Percentiles rank a stretch among this genome's conserved stretches.
Conservation (phyloP, 768 basidiomycete species). For the Megacollybia marginata region DNA sequence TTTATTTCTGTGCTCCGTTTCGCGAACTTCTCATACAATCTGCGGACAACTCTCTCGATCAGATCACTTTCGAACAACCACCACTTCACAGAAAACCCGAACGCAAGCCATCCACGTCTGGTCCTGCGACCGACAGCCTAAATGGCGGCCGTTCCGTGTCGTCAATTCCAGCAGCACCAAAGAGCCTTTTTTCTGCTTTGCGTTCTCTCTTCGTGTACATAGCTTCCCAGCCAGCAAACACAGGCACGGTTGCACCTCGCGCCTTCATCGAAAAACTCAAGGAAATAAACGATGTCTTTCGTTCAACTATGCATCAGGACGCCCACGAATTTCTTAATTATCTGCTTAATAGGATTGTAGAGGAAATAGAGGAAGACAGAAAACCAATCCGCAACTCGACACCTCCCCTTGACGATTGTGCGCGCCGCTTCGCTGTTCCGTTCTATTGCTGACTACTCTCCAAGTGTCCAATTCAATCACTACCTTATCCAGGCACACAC, state of each 20-base stretch:
- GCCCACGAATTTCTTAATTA: slow-evolving; percentile 98
- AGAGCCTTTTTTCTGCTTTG: slow-evolving; percentile 85
- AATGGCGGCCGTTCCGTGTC: slow-evolving; percentile 10
- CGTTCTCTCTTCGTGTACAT: slow-evolving; percentile 87
- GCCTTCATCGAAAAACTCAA: slow-evolving; percentile 93
- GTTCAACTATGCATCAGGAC: slow-evolving; percentile 92
- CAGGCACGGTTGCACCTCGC: slow-evolving; percentile 83
- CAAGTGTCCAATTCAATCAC: slow-evolving; percentile 56
- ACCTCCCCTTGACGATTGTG: slow-evolving; percentile 55
- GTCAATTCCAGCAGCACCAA: slow-evolving; percentile 40
- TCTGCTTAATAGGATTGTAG: slow-evolving; percentile 85
- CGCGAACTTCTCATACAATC: slow-evolving; percentile 81
- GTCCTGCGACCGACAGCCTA: slow-evolving; percentile 15
- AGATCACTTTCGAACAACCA: slow-evolving; percentile 18
- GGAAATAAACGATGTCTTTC: slow-evolving; percentile 86
- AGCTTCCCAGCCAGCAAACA: slow-evolving; percentile 66
- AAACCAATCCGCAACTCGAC: slow-evolving; percentile 30
- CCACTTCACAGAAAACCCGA: slow-evolving; percentile 41
- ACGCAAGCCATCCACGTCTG: slow-evolving; percentile 36
- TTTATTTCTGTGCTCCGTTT: slow-evolving; percentile 94
- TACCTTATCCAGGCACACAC: slow-evolving; percentile 42
- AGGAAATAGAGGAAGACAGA: slow-evolving; percentile 79
- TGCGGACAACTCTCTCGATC: slow-evolving; percentile 41
- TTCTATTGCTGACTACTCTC: neutral
- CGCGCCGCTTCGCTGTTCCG: slow-evolving; percentile 21